phyloP scores from a whole-genome alignment of 176 grass and related monocot species.

The Phyllostachys edulis region DNA sequence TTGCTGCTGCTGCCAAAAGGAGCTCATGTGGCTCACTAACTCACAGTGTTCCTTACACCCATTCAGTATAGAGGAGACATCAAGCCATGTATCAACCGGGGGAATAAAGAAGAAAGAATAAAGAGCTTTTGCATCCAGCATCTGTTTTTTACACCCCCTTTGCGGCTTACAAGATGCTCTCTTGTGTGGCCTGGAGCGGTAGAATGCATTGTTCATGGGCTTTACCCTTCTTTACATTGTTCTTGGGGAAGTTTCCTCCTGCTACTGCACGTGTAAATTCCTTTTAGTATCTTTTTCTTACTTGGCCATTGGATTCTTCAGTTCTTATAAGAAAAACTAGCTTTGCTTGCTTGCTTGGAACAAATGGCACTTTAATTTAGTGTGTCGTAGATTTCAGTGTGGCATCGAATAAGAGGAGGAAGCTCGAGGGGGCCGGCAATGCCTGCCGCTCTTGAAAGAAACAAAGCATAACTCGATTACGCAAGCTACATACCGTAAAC shows the following conservation, averaged over 20 bases:
- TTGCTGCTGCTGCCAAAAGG: not conserved
- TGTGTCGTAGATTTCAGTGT: constrained; percentile 30
- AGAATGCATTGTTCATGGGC: constrained; percentile 22
- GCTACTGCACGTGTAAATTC: not conserved
- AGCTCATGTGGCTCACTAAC: not conserved
- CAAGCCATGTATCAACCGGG: not conserved
- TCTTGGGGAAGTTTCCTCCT: constrained; percentile 26
- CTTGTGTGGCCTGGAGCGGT: not conserved
- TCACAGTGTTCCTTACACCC: not conserved
- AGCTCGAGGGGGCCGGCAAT: constrained; percentile 2
- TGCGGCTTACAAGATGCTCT: not conserved
- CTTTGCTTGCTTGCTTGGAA: not conserved
- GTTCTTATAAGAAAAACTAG: not conserved
- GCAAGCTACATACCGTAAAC: not conserved
- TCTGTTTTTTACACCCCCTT: not conserved
- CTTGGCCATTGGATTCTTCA: not conserved
- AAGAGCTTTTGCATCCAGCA: not conserved
- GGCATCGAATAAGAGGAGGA: not conserved
- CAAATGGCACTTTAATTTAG: not conserved
- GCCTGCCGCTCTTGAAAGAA: constrained; percentile 31
- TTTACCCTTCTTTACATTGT: not conserved
- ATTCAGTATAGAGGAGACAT: not conserved
- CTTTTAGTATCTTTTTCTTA: not conserved
- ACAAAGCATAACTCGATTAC: constrained; percentile 41
- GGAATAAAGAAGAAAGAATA: not conserved